phyloP scores from a whole-genome alignment of 345 rosid genomes.

The Zanthoxylum bungeanum region DNA sequence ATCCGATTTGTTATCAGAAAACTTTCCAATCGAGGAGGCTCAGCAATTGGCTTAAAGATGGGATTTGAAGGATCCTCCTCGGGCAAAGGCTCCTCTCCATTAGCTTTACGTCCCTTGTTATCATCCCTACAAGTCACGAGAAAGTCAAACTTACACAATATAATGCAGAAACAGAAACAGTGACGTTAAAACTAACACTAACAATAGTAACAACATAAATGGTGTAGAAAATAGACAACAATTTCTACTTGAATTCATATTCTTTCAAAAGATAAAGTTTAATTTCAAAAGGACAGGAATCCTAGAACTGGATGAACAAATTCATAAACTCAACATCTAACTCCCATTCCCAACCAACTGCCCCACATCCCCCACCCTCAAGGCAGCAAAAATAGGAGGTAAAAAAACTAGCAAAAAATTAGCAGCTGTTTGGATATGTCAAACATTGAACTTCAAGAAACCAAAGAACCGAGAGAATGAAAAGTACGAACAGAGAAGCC shows the following conservation, averaged over 20 bases:
- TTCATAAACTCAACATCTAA: background rate
- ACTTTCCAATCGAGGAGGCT: constrained; percentile 94
- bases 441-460: background rate
- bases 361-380: background rate
- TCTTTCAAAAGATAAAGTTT: too few relatives aligned
- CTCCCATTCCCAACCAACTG: background rate
- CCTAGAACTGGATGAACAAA: too few relatives aligned
- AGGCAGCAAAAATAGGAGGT: background rate
- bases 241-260: background rate
- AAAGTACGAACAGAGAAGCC: background rate
- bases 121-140: constrained; percentile 56
- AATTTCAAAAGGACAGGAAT: too few relatives aligned
- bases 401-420: background rate
- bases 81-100: constrained; percentile 91
- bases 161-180: too few relatives aligned
- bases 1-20: constrained; percentile 92
- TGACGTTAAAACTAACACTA: too few relatives aligned
- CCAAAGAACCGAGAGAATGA: background rate
- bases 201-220: background rate
- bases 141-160: background rate
- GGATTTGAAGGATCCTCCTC: constrained; percentile 98
- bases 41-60: constrained; percentile 82
- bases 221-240: background rate
- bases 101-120: constrained; percentile 77
- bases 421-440: background rate